Evolutionary conservation across 306 rosid genomes (phyloP).

Genomic region (Trifolium pratense): DNA sequence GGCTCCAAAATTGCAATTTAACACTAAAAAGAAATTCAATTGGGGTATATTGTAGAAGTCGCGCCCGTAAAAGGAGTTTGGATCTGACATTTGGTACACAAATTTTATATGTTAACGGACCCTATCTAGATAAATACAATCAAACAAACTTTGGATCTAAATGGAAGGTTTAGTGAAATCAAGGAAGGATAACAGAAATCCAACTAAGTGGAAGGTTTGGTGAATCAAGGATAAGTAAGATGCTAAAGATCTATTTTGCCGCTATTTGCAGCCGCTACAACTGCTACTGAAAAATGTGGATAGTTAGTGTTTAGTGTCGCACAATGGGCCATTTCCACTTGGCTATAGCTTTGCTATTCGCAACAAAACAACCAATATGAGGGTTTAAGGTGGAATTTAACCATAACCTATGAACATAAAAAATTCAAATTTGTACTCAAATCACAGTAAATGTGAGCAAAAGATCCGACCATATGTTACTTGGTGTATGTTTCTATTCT

Average conservation of each 20-base stretch:
- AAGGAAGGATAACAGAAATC: background rate
- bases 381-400: background rate
- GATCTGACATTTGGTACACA: background rate
- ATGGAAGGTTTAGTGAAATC: conserved; percentile 1
- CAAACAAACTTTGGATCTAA: background rate
- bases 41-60: background rate
- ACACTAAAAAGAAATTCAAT: background rate
- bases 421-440: background rate
- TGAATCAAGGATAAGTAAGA: background rate
- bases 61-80: background rate
- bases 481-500: background rate
- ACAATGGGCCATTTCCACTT: background rate
- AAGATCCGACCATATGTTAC: background rate
- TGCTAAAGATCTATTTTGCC: background rate
- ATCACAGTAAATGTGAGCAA: background rate
- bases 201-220: background rate
- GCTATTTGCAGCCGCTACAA: background rate
- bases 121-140: too few species aligned
- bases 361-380: background rate
- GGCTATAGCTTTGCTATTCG: background rate
- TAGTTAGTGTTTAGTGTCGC: background rate
- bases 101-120: background rate
- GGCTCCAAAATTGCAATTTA: background rate
- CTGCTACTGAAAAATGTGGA: background rate
- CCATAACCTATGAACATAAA: background rate